Evolutionary conservation across 495 filamentous ascomycete genomes (phyloP).

Genomic region (Acidomyces sp.): DNA sequence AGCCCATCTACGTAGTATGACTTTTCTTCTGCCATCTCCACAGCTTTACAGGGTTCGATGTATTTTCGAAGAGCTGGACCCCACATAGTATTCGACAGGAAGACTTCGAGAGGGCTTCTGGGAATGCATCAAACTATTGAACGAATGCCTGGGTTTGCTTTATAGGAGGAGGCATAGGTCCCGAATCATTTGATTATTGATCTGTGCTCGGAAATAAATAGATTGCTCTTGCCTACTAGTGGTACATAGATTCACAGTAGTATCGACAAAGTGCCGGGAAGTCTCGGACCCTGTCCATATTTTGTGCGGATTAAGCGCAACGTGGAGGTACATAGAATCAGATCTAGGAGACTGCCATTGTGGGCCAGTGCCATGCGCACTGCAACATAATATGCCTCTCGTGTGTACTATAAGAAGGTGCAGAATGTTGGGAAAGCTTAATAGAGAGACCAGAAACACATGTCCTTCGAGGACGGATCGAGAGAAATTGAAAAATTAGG

Average conservation of each 20-base stretch:
- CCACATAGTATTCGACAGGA: too few species aligned
- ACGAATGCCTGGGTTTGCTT: not conserved
- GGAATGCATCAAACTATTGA: too few species aligned
- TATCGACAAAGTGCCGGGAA: conserved; percentile 29
- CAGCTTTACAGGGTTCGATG: too few species aligned
- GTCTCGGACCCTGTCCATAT: conserved; percentile 19
- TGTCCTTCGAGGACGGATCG: too few species aligned
- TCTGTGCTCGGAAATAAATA: too few species aligned
- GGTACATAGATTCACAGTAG: conserved; percentile 29
- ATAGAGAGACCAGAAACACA: too few species aligned
- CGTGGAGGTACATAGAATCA: conserved; percentile 43
- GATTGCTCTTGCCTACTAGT: conserved; percentile 17
- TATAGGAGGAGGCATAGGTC: not conserved
- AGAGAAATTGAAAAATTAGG: too few species aligned
- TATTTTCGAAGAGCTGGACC: too few species aligned
- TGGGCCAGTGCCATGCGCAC: conserved; percentile 48
- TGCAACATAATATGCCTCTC: conserved; percentile 27
- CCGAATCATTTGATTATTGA: not conserved
- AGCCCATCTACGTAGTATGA: too few species aligned
- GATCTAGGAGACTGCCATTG: conserved; percentile 46
- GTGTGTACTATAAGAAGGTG: conserved; percentile 6
- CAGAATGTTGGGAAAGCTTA: too few species aligned
- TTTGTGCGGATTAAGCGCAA: conserved; percentile 23
- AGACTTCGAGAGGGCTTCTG: too few species aligned
- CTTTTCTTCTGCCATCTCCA: too few species aligned